phyloP scores from a whole-genome alignment of 352 stramenopile species.

The Thalassiosira pacifica region DNA sequence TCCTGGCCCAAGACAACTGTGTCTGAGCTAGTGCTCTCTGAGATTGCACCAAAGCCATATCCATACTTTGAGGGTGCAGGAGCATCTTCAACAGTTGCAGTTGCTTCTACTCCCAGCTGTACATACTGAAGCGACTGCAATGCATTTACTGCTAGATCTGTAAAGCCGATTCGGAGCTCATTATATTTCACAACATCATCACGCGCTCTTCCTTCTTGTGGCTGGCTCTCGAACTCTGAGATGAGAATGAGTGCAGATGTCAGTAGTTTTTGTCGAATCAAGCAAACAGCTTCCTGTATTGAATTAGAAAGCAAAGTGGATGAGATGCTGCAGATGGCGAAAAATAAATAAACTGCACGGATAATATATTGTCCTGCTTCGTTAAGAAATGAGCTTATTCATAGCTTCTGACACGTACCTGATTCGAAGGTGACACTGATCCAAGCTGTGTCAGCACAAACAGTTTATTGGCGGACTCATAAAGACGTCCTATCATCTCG shows the following conservation, averaged over 20 bases:
- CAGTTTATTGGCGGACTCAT: constrained; percentile 50
- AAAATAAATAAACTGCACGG: too few species aligned
- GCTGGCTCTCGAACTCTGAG: constrained; percentile 40
- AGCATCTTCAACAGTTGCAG: background rate
- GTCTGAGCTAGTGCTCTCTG: constrained; percentile 1
- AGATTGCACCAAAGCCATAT: constrained; percentile 43
- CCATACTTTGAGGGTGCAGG: constrained; percentile 27
- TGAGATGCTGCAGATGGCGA: background rate
- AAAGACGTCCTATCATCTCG: constrained; percentile 44
- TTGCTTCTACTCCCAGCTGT: background rate
- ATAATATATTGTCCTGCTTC: too few species aligned
- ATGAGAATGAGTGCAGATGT: constrained; percentile 49
- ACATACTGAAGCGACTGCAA: constrained; percentile 54
- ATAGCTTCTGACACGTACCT: constrained; percentile 20
- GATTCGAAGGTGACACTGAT: constrained; percentile 18
- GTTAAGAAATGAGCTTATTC: background rate
- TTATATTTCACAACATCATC: constrained; percentile 49
- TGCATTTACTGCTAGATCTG: constrained; percentile 48
- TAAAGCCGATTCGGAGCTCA: constrained; percentile 50
- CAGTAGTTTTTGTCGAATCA: constrained; percentile 48
- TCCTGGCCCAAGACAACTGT: background rate
- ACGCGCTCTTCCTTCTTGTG: constrained; percentile 19
- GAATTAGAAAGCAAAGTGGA: background rate
- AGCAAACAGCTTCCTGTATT: constrained; percentile 35
- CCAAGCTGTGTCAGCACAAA: constrained; percentile 50